Base-by-base conservation (phyloP, 306 rosid genomes). In the Luffa aegyptiaca region DNA sequence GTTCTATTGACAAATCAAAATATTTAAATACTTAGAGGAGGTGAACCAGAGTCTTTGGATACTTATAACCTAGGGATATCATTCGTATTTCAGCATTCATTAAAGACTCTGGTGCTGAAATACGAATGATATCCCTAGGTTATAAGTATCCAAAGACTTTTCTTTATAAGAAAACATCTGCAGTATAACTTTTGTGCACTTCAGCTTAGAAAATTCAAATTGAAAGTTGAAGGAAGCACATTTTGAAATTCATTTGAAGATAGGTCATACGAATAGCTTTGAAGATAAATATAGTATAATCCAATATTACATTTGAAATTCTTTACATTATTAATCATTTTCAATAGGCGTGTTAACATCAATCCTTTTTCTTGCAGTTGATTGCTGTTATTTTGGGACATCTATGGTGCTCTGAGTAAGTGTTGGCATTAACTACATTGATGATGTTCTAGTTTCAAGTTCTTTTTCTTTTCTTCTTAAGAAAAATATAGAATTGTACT, bases 391-490 rank as follows among this genome's bases (percentile, higher is more conserved):
- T 94, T 80, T 84, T 94, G 87, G 97, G 98, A 57, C 97, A 94
- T 84, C 52, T 94, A 79, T 94, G 98, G 96, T 91, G 98, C 87
- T 92, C 92, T 3, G 98, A 91, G 98, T 94, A 88, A 86, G 98
- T 86, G 73, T 79, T 59, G 65, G 36, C 55, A 33, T 82, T 36
- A 5, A 72, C 42, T 81, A 70, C 77, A 57, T 80, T 44, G 17
- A 39, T 39, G 31, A 44, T 70, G 53, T 20, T 42, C 76, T 69
- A 16, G 13, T 44, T n/a, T 70, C 16, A 44, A 44, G 12, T 70
- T 20, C 2, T 63, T 12, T 63, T 20, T 12, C 0, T 1, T 70
- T n/a, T 20, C 18, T 64, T 65, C 75, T 20, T 44, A 5, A 20
- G 18, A 11, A 69, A 65, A 42, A 69, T 42, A 42, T 41, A 18